Conservation (phyloP, 805 yeast genomes). For the Candida broadrunensis region DNA sequence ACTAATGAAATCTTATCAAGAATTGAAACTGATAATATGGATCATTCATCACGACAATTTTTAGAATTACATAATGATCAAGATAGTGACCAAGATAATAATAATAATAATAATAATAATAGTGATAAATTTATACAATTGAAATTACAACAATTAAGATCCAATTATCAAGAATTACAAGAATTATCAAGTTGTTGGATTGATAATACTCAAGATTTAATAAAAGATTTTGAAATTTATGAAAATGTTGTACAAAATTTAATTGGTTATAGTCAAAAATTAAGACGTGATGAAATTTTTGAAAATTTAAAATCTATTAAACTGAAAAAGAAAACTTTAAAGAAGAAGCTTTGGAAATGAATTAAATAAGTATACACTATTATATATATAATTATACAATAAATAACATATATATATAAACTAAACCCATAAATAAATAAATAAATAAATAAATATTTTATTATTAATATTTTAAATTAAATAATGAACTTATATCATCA, state of each 20-base stretch:
- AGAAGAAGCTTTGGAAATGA: slow-evolving; percentile 11
- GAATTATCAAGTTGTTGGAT: slow-evolving; percentile 48
- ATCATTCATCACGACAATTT: slow-evolving; percentile 24
- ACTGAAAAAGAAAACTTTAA: slow-evolving; percentile 12
- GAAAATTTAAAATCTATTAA: slow-evolving; percentile 29
- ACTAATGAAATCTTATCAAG: slow-evolving; percentile 24
- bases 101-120: slow-evolving; percentile 15
- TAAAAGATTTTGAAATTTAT: slow-evolving; percentile 68
- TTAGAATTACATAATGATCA: slow-evolving; percentile 14
- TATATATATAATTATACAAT: not conserved
- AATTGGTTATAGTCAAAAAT: slow-evolving; percentile 85
- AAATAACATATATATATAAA: not conserved
- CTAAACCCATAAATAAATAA: not conserved
- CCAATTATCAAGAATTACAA: slow-evolving; percentile 23
- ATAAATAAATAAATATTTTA: not conserved
- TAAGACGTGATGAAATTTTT: slow-evolving; percentile 50
- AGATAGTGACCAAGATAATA: not conserved
- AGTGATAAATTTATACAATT: slow-evolving; percentile 22
- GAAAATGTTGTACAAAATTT: slow-evolving; percentile 87
- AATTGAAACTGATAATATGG: slow-evolving; percentile 33
- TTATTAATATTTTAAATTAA: slow-evolving; percentile 18
- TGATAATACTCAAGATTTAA: slow-evolving; percentile 44
- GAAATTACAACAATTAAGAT: slow-evolving; percentile 33
- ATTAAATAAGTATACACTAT: too few relatives aligned
- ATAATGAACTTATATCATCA: slow-evolving; percentile 26